phyloP scores from a whole-genome alignment of 805 yeast species.

The Kodamaea kaohsiungensis region DNA sequence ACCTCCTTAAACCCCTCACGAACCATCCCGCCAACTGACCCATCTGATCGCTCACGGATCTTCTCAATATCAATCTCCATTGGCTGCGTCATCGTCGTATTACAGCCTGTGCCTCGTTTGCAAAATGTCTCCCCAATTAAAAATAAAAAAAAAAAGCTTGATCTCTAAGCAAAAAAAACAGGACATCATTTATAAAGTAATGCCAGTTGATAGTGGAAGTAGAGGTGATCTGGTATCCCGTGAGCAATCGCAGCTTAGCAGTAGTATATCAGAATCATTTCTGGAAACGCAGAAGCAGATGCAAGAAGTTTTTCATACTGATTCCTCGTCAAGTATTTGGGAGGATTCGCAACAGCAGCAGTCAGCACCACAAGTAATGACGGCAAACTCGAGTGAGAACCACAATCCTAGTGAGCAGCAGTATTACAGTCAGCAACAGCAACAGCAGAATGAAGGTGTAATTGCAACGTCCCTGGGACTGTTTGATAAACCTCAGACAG shows the following conservation, averaged over 20 bases:
- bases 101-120: not conserved
- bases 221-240: not conserved
- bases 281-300: not conserved
- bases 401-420: not conserved
- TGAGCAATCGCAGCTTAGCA: not conserved
- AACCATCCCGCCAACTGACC: constrained; percentile 35
- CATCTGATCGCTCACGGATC: constrained; percentile 38
- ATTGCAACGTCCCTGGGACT: not conserved
- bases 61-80: constrained; percentile 33
- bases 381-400: not conserved
- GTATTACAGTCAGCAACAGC: not conserved
- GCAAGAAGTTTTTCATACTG: not conserved
- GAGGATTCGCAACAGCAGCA: not conserved
- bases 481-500: not conserved
- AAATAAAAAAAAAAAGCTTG: not conserved
- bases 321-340: not conserved
- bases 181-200: not conserved
- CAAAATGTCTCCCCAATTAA: constrained; percentile 1
- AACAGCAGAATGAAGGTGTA: not conserved
- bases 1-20: constrained; percentile 50
- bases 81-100: not conserved
- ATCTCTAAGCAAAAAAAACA: not conserved
- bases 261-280: not conserved
- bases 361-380: not conserved
- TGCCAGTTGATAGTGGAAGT: not conserved